Conservation (phyloP, 495 filamentous ascomycete genomes). For the Platismatia glauca region DNA sequence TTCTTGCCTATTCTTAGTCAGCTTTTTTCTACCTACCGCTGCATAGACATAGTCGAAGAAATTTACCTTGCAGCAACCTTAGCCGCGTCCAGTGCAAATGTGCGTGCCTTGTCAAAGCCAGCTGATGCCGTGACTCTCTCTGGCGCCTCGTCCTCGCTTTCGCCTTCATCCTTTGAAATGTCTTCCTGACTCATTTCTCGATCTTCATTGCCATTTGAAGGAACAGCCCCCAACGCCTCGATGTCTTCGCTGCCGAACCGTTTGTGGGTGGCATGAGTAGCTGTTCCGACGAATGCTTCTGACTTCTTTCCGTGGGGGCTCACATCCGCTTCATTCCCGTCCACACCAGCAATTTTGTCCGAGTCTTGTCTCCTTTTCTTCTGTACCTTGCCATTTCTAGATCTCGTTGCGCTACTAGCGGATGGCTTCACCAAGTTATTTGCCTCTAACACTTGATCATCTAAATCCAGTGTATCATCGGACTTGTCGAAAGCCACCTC, state of each 20-base stretch:
- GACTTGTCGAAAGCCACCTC: neutral
- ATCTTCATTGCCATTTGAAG: neutral
- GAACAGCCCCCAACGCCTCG: conserved; percentile 6
- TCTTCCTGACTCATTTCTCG: neutral
- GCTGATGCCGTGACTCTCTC: conserved; percentile 19
- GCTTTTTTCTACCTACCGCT: conserved; percentile 36
- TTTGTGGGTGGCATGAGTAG: conserved; percentile 8
- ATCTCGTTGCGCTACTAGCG: neutral
- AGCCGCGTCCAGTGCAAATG: conserved; percentile 11
- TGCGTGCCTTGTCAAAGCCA: conserved; percentile 16
- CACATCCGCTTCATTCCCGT: neutral
- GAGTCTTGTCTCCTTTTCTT: neutral
- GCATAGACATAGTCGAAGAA: conserved; percentile 28
- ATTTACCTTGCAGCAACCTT: conserved; percentile 9
- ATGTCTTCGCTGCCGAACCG: conserved; percentile 8
- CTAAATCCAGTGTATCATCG: too few species aligned
- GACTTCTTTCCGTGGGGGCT: neutral
- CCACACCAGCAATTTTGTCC: neutral
- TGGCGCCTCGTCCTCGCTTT: conserved; percentile 29
- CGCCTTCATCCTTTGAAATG: neutral
- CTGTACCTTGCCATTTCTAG: neutral
- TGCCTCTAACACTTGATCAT: neutral
- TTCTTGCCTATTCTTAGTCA: conserved; percentile 33
- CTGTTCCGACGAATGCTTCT: neutral
- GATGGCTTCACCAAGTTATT: neutral